phyloP scores from a whole-genome alignment of 2,329 filamentous ascomycete genomes.

The Elsinoe arachidis region DNA sequence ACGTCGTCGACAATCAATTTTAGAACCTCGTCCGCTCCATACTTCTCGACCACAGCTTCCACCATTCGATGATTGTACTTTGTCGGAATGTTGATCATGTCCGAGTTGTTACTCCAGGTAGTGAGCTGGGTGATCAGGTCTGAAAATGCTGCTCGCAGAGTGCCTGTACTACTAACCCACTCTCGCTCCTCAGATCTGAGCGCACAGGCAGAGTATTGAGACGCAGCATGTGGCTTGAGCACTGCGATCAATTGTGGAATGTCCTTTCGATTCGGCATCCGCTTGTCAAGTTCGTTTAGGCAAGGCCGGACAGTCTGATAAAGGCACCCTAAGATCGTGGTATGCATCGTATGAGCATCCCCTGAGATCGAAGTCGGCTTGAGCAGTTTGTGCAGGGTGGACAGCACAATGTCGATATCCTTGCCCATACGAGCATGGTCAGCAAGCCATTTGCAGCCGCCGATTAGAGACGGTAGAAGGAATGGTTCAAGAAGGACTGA shows the following conservation, averaged over 20 bases:
- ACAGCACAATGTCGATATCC: slow-evolving; percentile 60
- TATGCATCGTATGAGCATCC: slow-evolving; percentile 63
- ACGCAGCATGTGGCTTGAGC: slow-evolving; percentile 50
- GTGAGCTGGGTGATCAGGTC: slow-evolving; percentile 55
- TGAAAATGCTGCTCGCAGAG: slow-evolving; percentile 4
- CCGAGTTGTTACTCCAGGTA: slow-evolving; percentile 52
- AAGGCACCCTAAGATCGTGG: slow-evolving; percentile 61
- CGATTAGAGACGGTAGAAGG: slow-evolving; percentile 66
- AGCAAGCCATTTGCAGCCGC: slow-evolving; percentile 62
- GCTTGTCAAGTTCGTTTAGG: slow-evolving; percentile 57
- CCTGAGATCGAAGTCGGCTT: slow-evolving; percentile 60
- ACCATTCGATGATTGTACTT: slow-evolving; percentile 66
- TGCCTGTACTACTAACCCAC: slow-evolving; percentile 50
- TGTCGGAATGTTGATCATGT: slow-evolving; percentile 45
- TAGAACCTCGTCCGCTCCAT: slow-evolving; percentile 55
- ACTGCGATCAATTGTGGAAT: slow-evolving; percentile 60
- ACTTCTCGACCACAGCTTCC: slow-evolving; percentile 50
- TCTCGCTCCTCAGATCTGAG: slow-evolving; percentile 59
- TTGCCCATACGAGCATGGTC: slow-evolving; percentile 58
- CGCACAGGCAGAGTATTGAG: slow-evolving; percentile 53
- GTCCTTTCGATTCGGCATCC: slow-evolving; percentile 58
- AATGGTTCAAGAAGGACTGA: slow-evolving; percentile 70
- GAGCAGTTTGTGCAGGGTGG: slow-evolving; percentile 65
- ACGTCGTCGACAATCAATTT: slow-evolving; percentile 59
- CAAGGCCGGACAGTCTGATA: slow-evolving; percentile 60